A percentile compares a stretch with the other conserved stretches of the same genome.
Conservation (phyloP, 148 eudicot genomes). For the Vaccinium macrocarpon region DNA sequence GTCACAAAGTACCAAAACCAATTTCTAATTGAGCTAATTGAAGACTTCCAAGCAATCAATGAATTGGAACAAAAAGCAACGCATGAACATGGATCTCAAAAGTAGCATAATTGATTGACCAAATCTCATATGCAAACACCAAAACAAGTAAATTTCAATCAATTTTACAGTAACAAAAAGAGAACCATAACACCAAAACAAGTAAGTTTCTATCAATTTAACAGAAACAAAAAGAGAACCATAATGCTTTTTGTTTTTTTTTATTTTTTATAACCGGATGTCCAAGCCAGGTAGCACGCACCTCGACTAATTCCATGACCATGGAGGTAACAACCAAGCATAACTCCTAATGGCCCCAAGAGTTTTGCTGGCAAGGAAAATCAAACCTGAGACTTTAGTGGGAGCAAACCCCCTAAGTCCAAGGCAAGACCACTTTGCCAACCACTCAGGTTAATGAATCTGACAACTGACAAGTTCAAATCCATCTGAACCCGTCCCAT, state of each 20-base stretch:
- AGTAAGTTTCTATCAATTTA: too few relatives aligned
- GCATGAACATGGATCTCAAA: constrained; percentile 1
- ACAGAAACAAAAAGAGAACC: too few relatives aligned
- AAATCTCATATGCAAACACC: neutral
- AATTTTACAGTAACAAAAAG: neutral
- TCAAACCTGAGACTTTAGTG: too few relatives aligned
- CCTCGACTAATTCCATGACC: too few relatives aligned
- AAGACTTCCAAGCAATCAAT: neutral
- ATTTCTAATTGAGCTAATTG: neutral
- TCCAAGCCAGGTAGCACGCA: too few relatives aligned
- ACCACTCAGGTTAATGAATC: neutral
- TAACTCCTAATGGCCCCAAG: too few relatives aligned
- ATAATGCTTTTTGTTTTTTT: too few relatives aligned
- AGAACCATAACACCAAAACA: neutral
- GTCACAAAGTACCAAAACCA: neutral
- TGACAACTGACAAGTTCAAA: neutral
- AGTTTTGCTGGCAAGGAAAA: too few relatives aligned
- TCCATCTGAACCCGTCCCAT: neutral
- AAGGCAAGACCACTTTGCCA: too few relatives aligned
- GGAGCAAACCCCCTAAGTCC: too few relatives aligned
- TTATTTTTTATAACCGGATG: too few relatives aligned
- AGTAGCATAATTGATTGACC: neutral
- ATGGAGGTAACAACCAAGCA: too few relatives aligned
- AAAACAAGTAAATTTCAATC: neutral
- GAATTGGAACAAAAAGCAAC: neutral